These are phyloP conservation scores for Mariannaea sp. DNA, from an alignment of 2,329 filamentous ascomycete species.

Conservation along the genomic window DNA sequence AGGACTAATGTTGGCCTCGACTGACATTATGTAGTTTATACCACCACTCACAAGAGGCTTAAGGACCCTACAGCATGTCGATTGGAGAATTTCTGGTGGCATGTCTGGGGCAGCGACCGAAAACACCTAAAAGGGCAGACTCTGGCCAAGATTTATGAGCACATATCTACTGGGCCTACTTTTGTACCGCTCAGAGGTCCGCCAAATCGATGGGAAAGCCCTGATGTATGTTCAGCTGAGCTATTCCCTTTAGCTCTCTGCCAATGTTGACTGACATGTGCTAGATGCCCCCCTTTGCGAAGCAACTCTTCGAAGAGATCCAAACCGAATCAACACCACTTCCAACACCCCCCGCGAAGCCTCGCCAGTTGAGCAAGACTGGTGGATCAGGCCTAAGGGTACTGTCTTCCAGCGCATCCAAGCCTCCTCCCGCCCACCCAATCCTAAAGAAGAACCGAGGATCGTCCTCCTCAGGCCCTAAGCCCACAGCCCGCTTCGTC, in stretches of 20 bases:
- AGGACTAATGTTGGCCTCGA: constrained; percentile 7
- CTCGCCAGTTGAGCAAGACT: constrained; percentile 25
- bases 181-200: constrained; percentile 61
- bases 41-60: constrained; percentile 62
- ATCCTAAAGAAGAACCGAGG: constrained; percentile 65
- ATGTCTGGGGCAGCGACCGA: constrained; percentile 65
- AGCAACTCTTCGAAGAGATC: constrained; percentile 36
- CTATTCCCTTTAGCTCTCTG: background rate
- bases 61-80: constrained; percentile 66
- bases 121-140: constrained; percentile 57
- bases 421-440: constrained; percentile 56
- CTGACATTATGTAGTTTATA: constrained; percentile 55
- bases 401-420: constrained; percentile 49
- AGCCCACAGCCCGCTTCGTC: constrained; percentile 65
- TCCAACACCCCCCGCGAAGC: constrained; percentile 21
- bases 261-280: constrained; percentile 22
- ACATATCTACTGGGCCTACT: constrained; percentile 62
- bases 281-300: constrained; percentile 39
- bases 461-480: constrained; percentile 57
- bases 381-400: constrained; percentile 31
- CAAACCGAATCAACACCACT: constrained; percentile 23
- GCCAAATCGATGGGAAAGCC: constrained; percentile 57
- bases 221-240: constrained; percentile 47
- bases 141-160: constrained; percentile 60
- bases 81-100: constrained; percentile 70